phyloP scores from a whole-genome alignment of 371 early-diverging fungal species.

The Globomyces sp. region DNA sequence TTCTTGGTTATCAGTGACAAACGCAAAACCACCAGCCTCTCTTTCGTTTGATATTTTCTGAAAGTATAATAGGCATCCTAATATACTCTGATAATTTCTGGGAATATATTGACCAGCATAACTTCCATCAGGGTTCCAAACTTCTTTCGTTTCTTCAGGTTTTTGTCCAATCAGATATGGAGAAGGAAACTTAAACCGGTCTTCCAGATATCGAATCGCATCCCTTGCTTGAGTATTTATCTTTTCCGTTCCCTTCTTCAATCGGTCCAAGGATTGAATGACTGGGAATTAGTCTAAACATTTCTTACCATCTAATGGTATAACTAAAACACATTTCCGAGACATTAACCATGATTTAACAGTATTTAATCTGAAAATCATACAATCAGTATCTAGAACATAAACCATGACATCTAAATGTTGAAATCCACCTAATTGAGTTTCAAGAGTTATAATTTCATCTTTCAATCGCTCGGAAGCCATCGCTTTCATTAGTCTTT shows the following conservation, averaged over 20 bases:
- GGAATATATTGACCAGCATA: slow-evolving; percentile 19
- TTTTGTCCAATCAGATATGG: slow-evolving; percentile 30
- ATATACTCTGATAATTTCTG: background rate
- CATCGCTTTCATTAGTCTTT: slow-evolving; percentile 59
- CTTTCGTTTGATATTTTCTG: background rate
- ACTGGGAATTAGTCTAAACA: slow-evolving; percentile 34
- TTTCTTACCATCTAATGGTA: slow-evolving; percentile 56
- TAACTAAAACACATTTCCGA: slow-evolving; percentile 46
- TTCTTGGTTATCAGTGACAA: slow-evolving; percentile 15
- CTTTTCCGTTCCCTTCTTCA: slow-evolving; percentile 66
- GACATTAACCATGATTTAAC: slow-evolving; percentile 56
- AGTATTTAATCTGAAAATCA: slow-evolving; percentile 48
- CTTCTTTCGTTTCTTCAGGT: slow-evolving; percentile 18
- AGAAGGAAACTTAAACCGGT: slow-evolving; percentile 39
- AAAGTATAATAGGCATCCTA: slow-evolving; percentile 20
- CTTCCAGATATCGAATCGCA: slow-evolving; percentile 75
- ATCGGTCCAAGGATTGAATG: slow-evolving; percentile 64
- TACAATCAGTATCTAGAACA: slow-evolving; percentile 54
- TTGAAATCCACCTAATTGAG: slow-evolving; percentile 27
- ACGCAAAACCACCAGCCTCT: background rate
- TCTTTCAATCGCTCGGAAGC: slow-evolving; percentile 64
- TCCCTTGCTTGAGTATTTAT: slow-evolving; percentile 68
- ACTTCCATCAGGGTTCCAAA: slow-evolving; percentile 7
- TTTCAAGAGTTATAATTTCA: slow-evolving; percentile 61
- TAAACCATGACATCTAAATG: slow-evolving; percentile 1